These are phyloP conservation scores for Auricularia heimuer DNA, from an alignment of 768 basidiomycete species.

Conservation along the genomic window DNA sequence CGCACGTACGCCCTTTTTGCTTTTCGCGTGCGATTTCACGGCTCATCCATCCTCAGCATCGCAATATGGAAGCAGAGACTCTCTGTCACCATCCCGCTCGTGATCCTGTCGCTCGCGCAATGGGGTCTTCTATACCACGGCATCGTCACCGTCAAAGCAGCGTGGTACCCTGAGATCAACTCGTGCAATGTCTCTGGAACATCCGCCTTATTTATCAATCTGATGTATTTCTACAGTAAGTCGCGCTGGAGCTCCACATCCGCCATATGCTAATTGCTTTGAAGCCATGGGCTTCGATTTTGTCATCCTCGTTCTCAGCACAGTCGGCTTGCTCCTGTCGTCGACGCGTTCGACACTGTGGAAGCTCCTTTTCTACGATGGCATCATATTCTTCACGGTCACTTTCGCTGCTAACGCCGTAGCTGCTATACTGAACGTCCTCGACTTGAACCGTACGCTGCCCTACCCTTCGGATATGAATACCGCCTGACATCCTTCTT, in stretches of 20 bases:
- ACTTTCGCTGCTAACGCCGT: slow-evolving; percentile 57
- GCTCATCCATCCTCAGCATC: slow-evolving; percentile 32
- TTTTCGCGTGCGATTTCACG: neutral
- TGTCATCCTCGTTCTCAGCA: slow-evolving; percentile 46
- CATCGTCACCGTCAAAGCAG: slow-evolving; percentile 55
- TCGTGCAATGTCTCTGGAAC: slow-evolving; percentile 45
- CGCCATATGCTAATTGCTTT: neutral
- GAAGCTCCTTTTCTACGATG: slow-evolving; percentile 62
- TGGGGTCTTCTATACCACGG: slow-evolving; percentile 60
- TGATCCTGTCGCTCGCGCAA: slow-evolving; percentile 47
- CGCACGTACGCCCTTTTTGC: slow-evolving; percentile 41
- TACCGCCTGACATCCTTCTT: neutral
- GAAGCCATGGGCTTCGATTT: slow-evolving; percentile 67
- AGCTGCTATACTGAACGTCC: slow-evolving; percentile 35
- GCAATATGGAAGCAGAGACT: slow-evolving; percentile 60
- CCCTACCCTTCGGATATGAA: neutral
- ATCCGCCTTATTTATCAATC: slow-evolving; percentile 46
- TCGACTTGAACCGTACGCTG: neutral
- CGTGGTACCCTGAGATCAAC: slow-evolving; percentile 33
- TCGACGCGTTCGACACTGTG: slow-evolving; percentile 52
- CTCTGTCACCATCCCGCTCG: slow-evolving; percentile 40
- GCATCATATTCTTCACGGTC: slow-evolving; percentile 57
- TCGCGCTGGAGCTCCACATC: slow-evolving; percentile 8
- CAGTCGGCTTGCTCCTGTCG: slow-evolving; percentile 32
- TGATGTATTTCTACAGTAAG: slow-evolving; percentile 64